Conservation (phyloP, 2,329 filamentous ascomycete species). For the Ophiosphaerella herpotricha region DNA sequence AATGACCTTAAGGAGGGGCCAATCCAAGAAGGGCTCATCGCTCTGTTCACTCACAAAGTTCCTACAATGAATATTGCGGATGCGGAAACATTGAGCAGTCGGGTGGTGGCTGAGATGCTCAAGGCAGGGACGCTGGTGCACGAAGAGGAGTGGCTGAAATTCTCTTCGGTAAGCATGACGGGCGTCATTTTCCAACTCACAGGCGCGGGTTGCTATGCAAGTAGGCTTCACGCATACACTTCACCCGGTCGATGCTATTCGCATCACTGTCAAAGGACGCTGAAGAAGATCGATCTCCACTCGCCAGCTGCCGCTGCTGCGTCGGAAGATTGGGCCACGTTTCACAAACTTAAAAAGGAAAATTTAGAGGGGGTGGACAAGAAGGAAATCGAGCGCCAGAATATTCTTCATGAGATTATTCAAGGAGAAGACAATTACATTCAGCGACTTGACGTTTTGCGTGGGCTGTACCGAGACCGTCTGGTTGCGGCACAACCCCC, state of each 20-base stretch:
- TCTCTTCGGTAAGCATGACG: slow-evolving; percentile 77
- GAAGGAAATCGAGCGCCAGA: slow-evolving; percentile 92
- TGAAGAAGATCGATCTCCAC: slow-evolving; percentile 91
- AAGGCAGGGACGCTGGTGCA: slow-evolving; percentile 75
- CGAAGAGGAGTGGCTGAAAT: slow-evolving; percentile 98
- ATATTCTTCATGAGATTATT: slow-evolving; percentile 93
- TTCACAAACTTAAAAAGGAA: slow-evolving; percentile 82
- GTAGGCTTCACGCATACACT: slow-evolving; percentile 73
- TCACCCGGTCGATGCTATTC: slow-evolving; percentile 84
- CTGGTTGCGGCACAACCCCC: slow-evolving; percentile 74
- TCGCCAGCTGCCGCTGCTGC: slow-evolving; percentile 68
- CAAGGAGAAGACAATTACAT: slow-evolving; percentile 92
- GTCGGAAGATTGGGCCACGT: slow-evolving; percentile 84
- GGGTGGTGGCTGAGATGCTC: slow-evolving; percentile 80
- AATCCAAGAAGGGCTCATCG: slow-evolving; percentile 84
- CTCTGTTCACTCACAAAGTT: slow-evolving; percentile 90
- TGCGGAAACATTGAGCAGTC: slow-evolving; percentile 81
- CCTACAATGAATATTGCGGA: slow-evolving; percentile 98
- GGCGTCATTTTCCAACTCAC: slow-evolving; percentile 94
- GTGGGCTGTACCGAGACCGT: slow-evolving; percentile 82
- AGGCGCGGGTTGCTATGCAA: slow-evolving; percentile 86
- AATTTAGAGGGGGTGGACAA: slow-evolving; percentile 71
- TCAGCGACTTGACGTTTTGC: slow-evolving; percentile 83
- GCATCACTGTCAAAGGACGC: slow-evolving; percentile 86
- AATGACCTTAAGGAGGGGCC: slow-evolving; percentile 82